These are phyloP conservation scores for Gossypium mustelinum DNA, from an alignment of 345 rosid genomes.

Conservation along the genomic window DNA sequence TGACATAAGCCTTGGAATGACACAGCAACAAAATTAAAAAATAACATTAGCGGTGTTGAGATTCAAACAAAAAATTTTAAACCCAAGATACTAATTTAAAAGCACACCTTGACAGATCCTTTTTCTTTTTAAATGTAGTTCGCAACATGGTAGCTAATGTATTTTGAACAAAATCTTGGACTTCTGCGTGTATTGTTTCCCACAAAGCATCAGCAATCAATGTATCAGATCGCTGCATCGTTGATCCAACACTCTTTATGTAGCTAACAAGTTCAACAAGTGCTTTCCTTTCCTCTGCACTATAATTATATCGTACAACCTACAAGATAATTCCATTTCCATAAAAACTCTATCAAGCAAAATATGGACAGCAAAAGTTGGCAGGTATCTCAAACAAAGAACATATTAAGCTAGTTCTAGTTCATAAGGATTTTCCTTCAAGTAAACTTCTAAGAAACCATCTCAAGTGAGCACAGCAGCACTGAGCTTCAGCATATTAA, in stretches of 20 bases:
- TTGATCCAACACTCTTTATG: constrained; percentile 85
- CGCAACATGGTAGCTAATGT: constrained; percentile 91
- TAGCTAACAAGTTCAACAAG: constrained; percentile 90
- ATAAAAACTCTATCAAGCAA: constrained; percentile 19
- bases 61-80: neutral
- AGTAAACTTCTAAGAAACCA: constrained; percentile 10
- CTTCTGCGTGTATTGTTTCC: constrained; percentile 99
- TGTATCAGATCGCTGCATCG: constrained; percentile 90
- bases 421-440: constrained; percentile 3
- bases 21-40: neutral
- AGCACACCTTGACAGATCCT: constrained; percentile 79
- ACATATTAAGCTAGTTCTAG: constrained; percentile 9
- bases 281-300: constrained; percentile 86
- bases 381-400: neutral
- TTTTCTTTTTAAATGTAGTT: constrained; percentile 92
- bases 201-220: constrained; percentile 95
- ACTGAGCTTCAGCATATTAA: neutral
- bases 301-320: constrained; percentile 95
- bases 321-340: constrained; percentile 26
- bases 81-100: constrained; percentile 15
- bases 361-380: neutral
- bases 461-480: constrained; percentile 2
- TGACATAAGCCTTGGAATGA: neutral
- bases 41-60: neutral
- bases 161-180: constrained; percentile 98